These are phyloP conservation scores for Auriculariales sp. DNA, from an alignment of 768 basidiomycete species.

Conservation along the genomic window DNA sequence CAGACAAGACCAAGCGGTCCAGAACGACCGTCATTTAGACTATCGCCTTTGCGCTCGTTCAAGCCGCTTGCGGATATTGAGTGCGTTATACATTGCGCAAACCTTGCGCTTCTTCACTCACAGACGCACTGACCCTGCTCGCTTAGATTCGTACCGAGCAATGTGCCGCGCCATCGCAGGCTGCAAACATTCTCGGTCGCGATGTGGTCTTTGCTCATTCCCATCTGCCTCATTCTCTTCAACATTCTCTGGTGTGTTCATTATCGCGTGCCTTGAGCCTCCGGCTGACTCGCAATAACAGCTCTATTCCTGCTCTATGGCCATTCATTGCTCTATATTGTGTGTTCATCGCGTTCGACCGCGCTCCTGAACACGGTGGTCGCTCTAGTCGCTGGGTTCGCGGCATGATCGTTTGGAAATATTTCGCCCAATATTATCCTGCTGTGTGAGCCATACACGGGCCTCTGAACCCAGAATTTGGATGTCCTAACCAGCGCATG, in stretches of 20 bases:
- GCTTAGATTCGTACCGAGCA: conserved; percentile 62
- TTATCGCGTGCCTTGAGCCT: not conserved
- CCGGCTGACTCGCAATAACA: conserved; percentile 16
- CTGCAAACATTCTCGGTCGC: conserved; percentile 85
- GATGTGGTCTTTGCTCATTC: conserved; percentile 71
- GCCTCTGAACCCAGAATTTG: too few relatives aligned
- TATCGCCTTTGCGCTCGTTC: not conserved
- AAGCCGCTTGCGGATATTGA: conserved; percentile 4
- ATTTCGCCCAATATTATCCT: conserved; percentile 88
- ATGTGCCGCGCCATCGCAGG: conserved; percentile 72
- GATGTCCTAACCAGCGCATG: conserved; percentile 1
- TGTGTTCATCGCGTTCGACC: conserved; percentile 70
- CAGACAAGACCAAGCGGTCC: too few relatives aligned
- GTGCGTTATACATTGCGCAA: too few relatives aligned
- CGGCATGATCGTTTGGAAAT: conserved; percentile 57
- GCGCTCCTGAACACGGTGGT: conserved; percentile 58
- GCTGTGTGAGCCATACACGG: conserved; percentile 81
- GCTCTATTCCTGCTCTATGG: conserved; percentile 85
- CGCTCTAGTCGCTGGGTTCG: conserved; percentile 65
- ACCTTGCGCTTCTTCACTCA: too few relatives aligned
- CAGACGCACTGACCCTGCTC: too few relatives aligned
- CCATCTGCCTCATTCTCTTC: conserved; percentile 51
- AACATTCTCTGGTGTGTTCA: conserved; percentile 63
- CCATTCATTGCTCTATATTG: conserved; percentile 64
- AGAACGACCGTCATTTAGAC: too few relatives aligned